Conservation (phyloP, 495 filamentous ascomycete species). For the Aspergillus panamensis region DNA sequence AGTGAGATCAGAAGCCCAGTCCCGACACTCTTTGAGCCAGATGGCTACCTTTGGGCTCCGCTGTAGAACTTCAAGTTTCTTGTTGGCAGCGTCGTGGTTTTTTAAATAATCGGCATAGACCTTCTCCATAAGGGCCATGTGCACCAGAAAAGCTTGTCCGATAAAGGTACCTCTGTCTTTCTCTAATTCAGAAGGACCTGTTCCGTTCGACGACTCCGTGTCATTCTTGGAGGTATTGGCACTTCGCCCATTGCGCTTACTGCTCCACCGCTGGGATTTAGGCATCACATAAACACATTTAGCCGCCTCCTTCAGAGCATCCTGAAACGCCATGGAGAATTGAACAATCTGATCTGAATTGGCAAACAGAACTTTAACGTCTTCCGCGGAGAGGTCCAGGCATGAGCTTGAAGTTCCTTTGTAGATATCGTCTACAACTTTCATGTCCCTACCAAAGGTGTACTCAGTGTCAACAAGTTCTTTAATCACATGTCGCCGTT, state of each 20-base stretch:
- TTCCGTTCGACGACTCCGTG: constrained; percentile 33
- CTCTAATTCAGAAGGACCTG: constrained; percentile 52
- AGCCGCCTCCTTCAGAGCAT: constrained; percentile 72
- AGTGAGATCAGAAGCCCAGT: constrained; percentile 83
- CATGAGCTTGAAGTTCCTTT: constrained; percentile 86
- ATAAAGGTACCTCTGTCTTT: constrained; percentile 74
- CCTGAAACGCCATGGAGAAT: constrained; percentile 75
- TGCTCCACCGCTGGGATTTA: constrained; percentile 54
- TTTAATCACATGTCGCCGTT: constrained; percentile 76
- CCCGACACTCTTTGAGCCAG: constrained; percentile 89
- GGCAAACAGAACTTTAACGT: constrained; percentile 82
- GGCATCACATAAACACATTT: constrained; percentile 67
- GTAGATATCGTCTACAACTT: constrained; percentile 93
- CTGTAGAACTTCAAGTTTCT: constrained; percentile 70
- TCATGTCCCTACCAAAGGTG: constrained; percentile 87
- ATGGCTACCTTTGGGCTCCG: constrained; percentile 70
- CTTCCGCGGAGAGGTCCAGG: constrained; percentile 72
- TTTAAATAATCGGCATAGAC: constrained; percentile 83
- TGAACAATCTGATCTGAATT: constrained; percentile 83
- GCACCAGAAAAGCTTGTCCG: constrained; percentile 70
- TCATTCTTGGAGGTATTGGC: constrained; percentile 34
- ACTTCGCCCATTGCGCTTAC: constrained; percentile 49
- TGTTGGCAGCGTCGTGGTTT: constrained; percentile 79
- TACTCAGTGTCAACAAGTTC: constrained; percentile 91
- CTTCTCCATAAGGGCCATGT: constrained; percentile 75